Conservation (phyloP, 2,329 filamentous ascomycete species). For the Zasmidium cellare region DNA sequence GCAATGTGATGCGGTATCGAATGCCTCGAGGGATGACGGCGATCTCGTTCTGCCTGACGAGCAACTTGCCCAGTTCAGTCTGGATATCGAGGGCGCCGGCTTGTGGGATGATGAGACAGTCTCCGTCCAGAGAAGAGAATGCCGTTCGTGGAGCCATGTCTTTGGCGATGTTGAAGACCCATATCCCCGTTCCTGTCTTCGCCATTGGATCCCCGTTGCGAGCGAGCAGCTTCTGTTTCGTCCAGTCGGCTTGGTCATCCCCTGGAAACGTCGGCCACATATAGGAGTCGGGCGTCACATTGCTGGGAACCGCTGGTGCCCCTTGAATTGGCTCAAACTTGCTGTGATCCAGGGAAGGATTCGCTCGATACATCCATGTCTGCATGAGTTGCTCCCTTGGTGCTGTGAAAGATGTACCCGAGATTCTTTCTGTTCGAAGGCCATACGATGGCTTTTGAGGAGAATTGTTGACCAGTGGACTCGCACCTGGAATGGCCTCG, state of each 20-base stretch:
- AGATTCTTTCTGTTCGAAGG: slow-evolving; percentile 71
- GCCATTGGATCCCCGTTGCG: slow-evolving; percentile 74
- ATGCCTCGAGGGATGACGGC: slow-evolving; percentile 64
- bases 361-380: slow-evolving; percentile 57
- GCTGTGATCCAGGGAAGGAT: slow-evolving; percentile 29
- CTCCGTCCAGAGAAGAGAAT: slow-evolving; percentile 78
- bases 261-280: slow-evolving; percentile 25
- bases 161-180: slow-evolving; percentile 74
- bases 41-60: slow-evolving; percentile 65
- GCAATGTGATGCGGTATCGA: slow-evolving; percentile 58
- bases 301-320: slow-evolving; percentile 1
- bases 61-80: slow-evolving; percentile 63
- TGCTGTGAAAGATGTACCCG: slow-evolving; percentile 58
- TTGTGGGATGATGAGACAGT: slow-evolving; percentile 64
- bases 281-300: slow-evolving; percentile 16
- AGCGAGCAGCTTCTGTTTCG: slow-evolving; percentile 68
- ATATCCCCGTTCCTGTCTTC: slow-evolving; percentile 76
- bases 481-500: slow-evolving; percentile 70
- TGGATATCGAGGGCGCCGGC: slow-evolving; percentile 64
- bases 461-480: slow-evolving; percentile 74
- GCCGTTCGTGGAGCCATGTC: slow-evolving; percentile 70
- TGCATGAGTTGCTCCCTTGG: slow-evolving; percentile 56
- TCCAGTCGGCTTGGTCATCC: slow-evolving; percentile 54
- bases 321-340: slow-evolving; percentile 10
- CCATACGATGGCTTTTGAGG: slow-evolving; percentile 76